These are phyloP conservation scores for Fusarium sp. DNA, from an alignment of 2,329 filamentous ascomycete species.

Conservation along the genomic window DNA sequence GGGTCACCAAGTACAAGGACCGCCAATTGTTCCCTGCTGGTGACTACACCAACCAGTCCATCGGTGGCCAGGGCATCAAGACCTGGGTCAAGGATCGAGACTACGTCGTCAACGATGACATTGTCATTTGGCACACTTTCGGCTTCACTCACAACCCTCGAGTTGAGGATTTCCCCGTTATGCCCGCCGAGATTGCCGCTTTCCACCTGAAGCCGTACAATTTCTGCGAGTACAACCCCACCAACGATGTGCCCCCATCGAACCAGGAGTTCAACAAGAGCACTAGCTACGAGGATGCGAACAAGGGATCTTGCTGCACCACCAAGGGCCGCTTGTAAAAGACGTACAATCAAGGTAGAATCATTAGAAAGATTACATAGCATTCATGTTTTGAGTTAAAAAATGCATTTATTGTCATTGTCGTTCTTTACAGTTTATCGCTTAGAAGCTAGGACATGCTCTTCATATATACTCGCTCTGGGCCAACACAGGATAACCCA, in stretches of 20 bases:
- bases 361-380: background rate
- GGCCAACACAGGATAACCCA: background rate
- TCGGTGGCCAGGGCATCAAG: conserved; percentile 54
- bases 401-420: background rate
- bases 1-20: conserved; percentile 52
- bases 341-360: background rate
- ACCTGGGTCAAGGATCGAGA: conserved; percentile 28
- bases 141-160: conserved; percentile 79
- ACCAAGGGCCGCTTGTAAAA: background rate
- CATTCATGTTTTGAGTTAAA: background rate
- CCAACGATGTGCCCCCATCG: conserved; percentile 48
- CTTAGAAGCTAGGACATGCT: background rate
- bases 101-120: conserved; percentile 76
- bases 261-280: conserved; percentile 18
- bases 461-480: background rate
- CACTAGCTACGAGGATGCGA: conserved; percentile 12
- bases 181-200: conserved; percentile 67
- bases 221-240: conserved; percentile 61
- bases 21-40: conserved; percentile 46
- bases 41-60: conserved; percentile 61
- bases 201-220: conserved; percentile 60
- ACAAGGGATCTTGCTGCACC: background rate
- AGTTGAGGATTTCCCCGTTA: conserved; percentile 67
- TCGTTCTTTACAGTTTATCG: background rate
- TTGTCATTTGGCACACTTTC: conserved; percentile 92